Percentiles rank a stretch among this genome's conserved stretches.
phyloP scores from a whole-genome alignment of 768 basidiomycete species.

The Phanerochaete carnosa region DNA sequence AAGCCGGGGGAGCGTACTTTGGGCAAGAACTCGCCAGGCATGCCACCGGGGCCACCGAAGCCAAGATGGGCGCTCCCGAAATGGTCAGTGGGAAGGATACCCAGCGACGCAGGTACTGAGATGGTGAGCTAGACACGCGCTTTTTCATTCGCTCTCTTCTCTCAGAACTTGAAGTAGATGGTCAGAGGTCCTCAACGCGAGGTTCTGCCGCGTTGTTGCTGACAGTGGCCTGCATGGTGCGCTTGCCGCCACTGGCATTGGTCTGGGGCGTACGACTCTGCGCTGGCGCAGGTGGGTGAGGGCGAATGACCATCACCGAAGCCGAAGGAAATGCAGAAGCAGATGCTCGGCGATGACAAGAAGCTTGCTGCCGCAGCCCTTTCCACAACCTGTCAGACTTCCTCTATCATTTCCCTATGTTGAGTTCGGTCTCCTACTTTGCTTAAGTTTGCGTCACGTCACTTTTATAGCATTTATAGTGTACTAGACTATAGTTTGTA shows the following conservation, averaged over 20 bases:
- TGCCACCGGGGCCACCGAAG: too few species aligned
- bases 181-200: too few species aligned
- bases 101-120: conserved; percentile 80
- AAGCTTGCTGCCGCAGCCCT: conserved; percentile 61
- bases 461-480: not conserved
- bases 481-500: not conserved
- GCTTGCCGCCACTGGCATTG: conserved; percentile 34
- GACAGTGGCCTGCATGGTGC: too few species aligned
- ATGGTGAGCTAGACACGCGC: too few species aligned
- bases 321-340: conserved; percentile 71
- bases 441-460: not conserved
- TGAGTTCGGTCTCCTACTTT: too few species aligned
- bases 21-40: too few species aligned
- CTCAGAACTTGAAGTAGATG: conserved; percentile 89
- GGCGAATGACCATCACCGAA: conserved; percentile 54
- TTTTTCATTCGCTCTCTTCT: conserved; percentile 88
- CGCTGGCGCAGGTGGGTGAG: conserved; percentile 82
- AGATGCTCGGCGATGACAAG: conserved; percentile 63
- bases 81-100: too few species aligned
- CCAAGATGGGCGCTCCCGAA: too few species aligned
- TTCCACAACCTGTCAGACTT: not conserved
- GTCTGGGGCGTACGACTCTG: conserved; percentile 55
- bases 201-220: too few species aligned
- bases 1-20: too few species aligned
- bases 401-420: not conserved